Evolutionary conservation across 495 filamentous ascomycete species (phyloP), one percentile per base, ranked within the genome.

Genomic region (Annulohypoxylon stygium): DNA sequence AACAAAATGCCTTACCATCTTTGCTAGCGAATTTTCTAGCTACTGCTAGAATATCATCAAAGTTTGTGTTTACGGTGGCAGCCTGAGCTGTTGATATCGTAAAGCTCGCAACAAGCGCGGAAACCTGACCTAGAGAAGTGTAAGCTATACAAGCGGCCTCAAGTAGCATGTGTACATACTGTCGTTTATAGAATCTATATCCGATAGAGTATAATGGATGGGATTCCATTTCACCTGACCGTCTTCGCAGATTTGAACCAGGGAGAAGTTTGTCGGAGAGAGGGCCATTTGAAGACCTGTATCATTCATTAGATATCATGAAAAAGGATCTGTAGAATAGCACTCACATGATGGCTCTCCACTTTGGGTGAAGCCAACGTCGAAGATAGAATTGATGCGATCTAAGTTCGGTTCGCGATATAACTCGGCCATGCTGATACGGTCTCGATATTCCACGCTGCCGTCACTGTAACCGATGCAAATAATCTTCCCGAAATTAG

Each of bases 401-500:
- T 88, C 87, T 10, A 86, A 66, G 75, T 91, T 89, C n/a, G 84
- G 83, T 62, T 91, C 84, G 10, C 86, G 84, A 66, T 85, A 89
- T 1, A 94, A 84, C 41, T 88, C 81, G 1, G 85, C 80, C 89
- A 96, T 89, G 3, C 89, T 92, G 61, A 84, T 82, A 10, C 92
- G 87, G 67, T 96, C 90, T 54, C 93, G 89, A 77, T 94, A 93
- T 58, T 93, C 87, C 30, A 95, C 83, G 0, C 90, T 91, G 14
- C 93, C 92, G 73, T 96, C 93, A 71, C 90, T 91, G 60, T 90
- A 90, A 10, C 85, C 85, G 60, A 97, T 81, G 50, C 89, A 90
- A 2, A 97, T 69, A 8, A 91, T 83, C 58, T 87, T 92, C 43
- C 90, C 89, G 48, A 90, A 87, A 75, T 92, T 90, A 12, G 91